Base-by-base conservation (phyloP, 176 grass and related monocot genomes). In the Aegilops tauschii region DNA sequence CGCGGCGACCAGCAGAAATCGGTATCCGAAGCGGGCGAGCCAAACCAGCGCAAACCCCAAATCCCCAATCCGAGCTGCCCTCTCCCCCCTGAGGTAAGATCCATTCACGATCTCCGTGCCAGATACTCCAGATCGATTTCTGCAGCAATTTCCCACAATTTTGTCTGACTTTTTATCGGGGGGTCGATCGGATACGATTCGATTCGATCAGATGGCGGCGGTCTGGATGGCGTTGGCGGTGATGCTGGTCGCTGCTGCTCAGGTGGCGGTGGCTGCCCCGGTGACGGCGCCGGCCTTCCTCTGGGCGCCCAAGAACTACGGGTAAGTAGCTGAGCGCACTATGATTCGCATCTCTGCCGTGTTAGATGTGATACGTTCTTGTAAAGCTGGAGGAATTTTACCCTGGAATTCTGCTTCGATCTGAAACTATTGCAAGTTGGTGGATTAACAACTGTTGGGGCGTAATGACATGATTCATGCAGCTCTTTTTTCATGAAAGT, bases 301-400 rank as follows among this genome's bases (percentile, higher is more conserved):
- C 68, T 96, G 94, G 94, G 87, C 91, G 25, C 91, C 86, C 31
- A 78, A 87, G 36, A 90, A 91, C 90, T 93, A 93, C 45, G 86
- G 93, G 91, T 93, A 89, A 62, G 25, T 49, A 7, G 47, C 35
- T 17, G 7, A 77, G n/a, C 27, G n/a, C 50, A 18, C 16, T 54
- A 54, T 18, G 50, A 18, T 7, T 16, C 50, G 5, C 78, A 74
- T 52, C 66, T 71, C 73, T 16, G 56, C 39, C 74, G 32, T 17
- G 37, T 62, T 86, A 35, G 31, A 67, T 83, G n/a, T 45, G 79
- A 82, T 80, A 65, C 31, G n/a, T 9, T 18, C 27, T 20, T 30
- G 69, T 65, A 65, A 50, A 66, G 20, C 27, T 76, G 64, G 68
- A 1, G 16, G 25, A 9, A 7, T 61, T 66, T 61, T 66, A 35